phyloP scores from a whole-genome alignment of 441 rosid genomes.

The Gossypium davidsonii region DNA sequence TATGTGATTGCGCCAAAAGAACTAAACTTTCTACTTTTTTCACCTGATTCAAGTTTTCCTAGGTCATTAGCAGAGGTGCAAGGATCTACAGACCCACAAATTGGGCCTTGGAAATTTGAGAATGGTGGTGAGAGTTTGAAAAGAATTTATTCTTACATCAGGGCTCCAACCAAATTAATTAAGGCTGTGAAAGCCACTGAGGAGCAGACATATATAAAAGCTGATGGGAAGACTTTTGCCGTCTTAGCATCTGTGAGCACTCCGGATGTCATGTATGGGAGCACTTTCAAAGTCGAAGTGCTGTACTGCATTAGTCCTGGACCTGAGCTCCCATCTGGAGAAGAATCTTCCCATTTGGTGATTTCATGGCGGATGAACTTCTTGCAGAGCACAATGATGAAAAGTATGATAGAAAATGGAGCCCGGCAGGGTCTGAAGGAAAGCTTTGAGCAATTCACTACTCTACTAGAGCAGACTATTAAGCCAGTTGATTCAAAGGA shows the following conservation, averaged over 20 bases:
- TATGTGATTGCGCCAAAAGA: slow-evolving; percentile 57
- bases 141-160: slow-evolving; percentile 60
- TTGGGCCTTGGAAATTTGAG: slow-evolving; percentile 75
- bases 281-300: slow-evolving; percentile 68
- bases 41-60: slow-evolving; percentile 63
- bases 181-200: slow-evolving; percentile 82
- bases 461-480: slow-evolving; percentile 53
- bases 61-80: slow-evolving; percentile 53
- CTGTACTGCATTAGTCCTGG: slow-evolving; percentile 77
- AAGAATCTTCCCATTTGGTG: slow-evolving; percentile 59
- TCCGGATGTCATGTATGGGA: slow-evolving; percentile 85
- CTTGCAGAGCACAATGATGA: slow-evolving; percentile 88
- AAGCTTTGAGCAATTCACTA: slow-evolving; percentile 60
- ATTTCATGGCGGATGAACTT: slow-evolving; percentile 88
- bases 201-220: slow-evolving; percentile 77
- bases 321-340: slow-evolving; percentile 79
- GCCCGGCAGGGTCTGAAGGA: slow-evolving; percentile 79
- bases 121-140: slow-evolving; percentile 50
- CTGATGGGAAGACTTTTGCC: slow-evolving; percentile 62
- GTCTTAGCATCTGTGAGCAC: slow-evolving; percentile 60
- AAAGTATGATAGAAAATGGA: slow-evolving; percentile 88
- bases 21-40: slow-evolving; percentile 57
- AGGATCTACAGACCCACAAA: slow-evolving; percentile 73
- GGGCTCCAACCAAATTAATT: slow-evolving; percentile 70
- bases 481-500: slow-evolving; percentile 80